Percentiles rank a stretch among this genome's conserved stretches.
These are phyloP conservation scores for Reticulomyxa filosa DNA, from an alignment of 78 protist genomes.

Conservation along the genomic window DNA sequence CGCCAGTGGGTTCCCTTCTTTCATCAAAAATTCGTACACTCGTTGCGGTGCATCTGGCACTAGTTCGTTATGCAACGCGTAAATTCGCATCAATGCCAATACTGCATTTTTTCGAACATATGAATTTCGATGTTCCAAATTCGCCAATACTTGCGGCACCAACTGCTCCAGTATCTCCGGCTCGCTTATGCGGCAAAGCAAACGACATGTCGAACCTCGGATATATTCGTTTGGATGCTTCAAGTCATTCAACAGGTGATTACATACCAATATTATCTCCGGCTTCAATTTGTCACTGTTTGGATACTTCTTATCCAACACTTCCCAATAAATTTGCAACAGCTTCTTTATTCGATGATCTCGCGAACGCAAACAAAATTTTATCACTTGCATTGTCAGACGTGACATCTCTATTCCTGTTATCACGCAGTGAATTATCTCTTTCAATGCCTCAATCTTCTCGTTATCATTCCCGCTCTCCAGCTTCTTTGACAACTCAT, in stretches of 20 bases:
- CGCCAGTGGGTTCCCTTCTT: conserved; percentile 51
- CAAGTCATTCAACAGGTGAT: conserved; percentile 36
- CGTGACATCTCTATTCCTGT: conserved; percentile 48
- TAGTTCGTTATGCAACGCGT: conserved; percentile 29
- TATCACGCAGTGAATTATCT: conserved; percentile 24
- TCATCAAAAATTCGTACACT: neutral
- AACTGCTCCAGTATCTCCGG: conserved; percentile 70
- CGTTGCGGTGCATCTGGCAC: conserved; percentile 69
- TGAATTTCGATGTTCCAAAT: conserved; percentile 25
- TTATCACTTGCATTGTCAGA: conserved; percentile 60
- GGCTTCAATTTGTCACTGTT: too few species aligned
- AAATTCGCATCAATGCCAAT: conserved; percentile 50
- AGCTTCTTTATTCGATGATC: conserved; percentile 73
- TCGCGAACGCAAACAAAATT: conserved; percentile 45
- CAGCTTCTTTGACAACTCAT: neutral
- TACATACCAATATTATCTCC: too few species aligned
- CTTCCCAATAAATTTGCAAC: conserved; percentile 27
- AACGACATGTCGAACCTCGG: conserved; percentile 75
- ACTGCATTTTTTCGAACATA: conserved; percentile 78
- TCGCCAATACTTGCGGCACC: conserved; percentile 26
- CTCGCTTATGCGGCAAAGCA: conserved; percentile 55
- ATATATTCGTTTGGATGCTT: conserved; percentile 79
- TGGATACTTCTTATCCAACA: neutral
- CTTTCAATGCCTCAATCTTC: conserved; percentile 25
- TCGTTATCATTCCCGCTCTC: neutral